Evolutionary conservation across 1,139 yeast genomes (phyloP).

Genomic region (Groenewaldozyma sp.): DNA sequence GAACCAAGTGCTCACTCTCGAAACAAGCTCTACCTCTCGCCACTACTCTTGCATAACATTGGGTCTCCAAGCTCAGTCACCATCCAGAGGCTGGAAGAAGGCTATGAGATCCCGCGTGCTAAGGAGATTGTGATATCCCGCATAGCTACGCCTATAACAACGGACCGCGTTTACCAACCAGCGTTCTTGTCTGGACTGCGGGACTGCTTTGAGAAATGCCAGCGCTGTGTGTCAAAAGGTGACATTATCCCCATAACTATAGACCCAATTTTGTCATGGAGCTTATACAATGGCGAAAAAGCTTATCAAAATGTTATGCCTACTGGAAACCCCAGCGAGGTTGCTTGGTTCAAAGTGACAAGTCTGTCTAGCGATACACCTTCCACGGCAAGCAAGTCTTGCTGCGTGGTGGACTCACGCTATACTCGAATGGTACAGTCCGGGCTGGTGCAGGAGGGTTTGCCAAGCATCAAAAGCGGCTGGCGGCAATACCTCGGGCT

Average conservation of each 20-base stretch:
- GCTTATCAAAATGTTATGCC: slow-evolving; percentile 32
- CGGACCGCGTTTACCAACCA: slow-evolving; percentile 57
- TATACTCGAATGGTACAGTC: slow-evolving; percentile 61
- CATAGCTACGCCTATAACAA: slow-evolving; percentile 60
- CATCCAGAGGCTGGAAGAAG: slow-evolving; percentile 15
- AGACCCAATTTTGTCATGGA: slow-evolving; percentile 59
- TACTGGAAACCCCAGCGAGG: slow-evolving; percentile 55
- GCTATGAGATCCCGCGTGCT: slow-evolving; percentile 30
- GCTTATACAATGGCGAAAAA: slow-evolving; percentile 37
- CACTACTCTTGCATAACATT: slow-evolving; percentile 50
- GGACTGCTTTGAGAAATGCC: slow-evolving; percentile 47
- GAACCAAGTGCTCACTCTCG: slow-evolving; percentile 48
- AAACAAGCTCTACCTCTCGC: slow-evolving; percentile 48
- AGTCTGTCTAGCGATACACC: slow-evolving; percentile 34
- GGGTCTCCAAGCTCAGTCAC: slow-evolving; percentile 30
- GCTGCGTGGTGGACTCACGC: slow-evolving; percentile 53
- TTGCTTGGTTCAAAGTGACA: slow-evolving; percentile 74
- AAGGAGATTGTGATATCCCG: slow-evolving; percentile 52
- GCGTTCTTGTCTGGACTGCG: slow-evolving; percentile 57
- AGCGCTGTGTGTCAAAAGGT: slow-evolving; percentile 49
- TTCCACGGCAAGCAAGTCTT: slow-evolving; percentile 29
- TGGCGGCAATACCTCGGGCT: slow-evolving; percentile 47
- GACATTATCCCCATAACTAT: slow-evolving; percentile 72
- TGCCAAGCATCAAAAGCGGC: slow-evolving; percentile 36
- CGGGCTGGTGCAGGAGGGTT: slow-evolving; percentile 37